A percentile compares a stretch with the other conserved stretches of the same genome.
Conservation (phyloP, 768 basidiomycete genomes). For the Lactarius psammicola region DNA sequence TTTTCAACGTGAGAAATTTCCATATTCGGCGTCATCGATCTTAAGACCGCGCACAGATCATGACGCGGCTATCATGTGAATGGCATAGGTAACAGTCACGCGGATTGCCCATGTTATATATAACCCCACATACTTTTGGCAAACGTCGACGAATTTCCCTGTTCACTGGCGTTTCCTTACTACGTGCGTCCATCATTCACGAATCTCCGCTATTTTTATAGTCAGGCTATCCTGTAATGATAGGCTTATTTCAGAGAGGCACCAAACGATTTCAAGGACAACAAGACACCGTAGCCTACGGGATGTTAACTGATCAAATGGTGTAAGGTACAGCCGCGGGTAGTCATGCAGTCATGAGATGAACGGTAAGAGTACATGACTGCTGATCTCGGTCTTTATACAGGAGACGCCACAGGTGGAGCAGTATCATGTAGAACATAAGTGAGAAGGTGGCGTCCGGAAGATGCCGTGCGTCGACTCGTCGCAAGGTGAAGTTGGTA, state of each 20-base stretch:
- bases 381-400: neutral
- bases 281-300: neutral
- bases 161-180: too few species aligned
- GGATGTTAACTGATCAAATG: too few species aligned
- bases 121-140: too few species aligned
- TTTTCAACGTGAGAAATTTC: too few species aligned
- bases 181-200: neutral
- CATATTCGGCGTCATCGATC: too few species aligned
- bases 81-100: too few species aligned
- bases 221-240: neutral
- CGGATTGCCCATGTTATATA: too few species aligned
- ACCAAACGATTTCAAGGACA: neutral
- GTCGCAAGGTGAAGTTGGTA: neutral
- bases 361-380: neutral
- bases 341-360: neutral
- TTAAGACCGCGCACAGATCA: too few species aligned
- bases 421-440: neutral
- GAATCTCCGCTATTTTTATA: neutral
- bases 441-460: neutral
- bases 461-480: neutral
- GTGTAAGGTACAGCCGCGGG: neutral
- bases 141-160: too few species aligned
- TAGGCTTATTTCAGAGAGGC: fast-evolving
- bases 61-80: too few species aligned
- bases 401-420: neutral